Evolutionary conservation across 2,329 filamentous ascomycete species (phyloP), one percentile per base, ranked within the genome.

Genomic region (Hymenoscyphus occultus): DNA sequence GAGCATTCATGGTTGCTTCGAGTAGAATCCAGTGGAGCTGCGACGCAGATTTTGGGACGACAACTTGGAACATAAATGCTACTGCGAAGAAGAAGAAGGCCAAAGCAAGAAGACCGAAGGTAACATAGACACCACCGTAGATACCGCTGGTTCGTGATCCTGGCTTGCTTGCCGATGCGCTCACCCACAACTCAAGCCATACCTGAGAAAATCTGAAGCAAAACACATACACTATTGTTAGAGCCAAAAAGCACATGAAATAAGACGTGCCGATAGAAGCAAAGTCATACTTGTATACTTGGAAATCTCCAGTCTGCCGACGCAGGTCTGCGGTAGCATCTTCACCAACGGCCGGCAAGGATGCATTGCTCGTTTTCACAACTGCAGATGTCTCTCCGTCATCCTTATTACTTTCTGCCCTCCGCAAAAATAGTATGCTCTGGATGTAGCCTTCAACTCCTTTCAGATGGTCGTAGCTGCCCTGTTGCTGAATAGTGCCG

Each of bases 401-500:
- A 16, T n/a, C 45, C 51, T 40, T 19, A 35, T 64, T 58, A 32
- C 5, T 13, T 54, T 51, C 22, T 64, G 40, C 6, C 14, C 66
- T 28, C 16, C 7, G 60, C 57, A 48, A 63, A 59, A n/a, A 48
- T 31, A 54, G 68, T 56, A 28, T 22, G 22, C 22, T 22, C 22
- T 22, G 22, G 22, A 74, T 64, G 58, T 72, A 71, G n/a, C 68
- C 66, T 59, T 59, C 32, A 5, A n/a, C 16, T 14, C 3, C 57
- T 64, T 3, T 13, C 51, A 48, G 61, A 54, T 70, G 39, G 56
- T 42, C 12, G 61, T 16, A 35, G 4, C 35, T 69, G 1, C 71
- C 71, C 65, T 78, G 75, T 19, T 78, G 75, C 0, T 65, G 63
- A 45, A 77, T 67, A 3, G 61, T 64, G 3, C 77, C 77, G 16